phyloP scores from a whole-genome alignment of 441 rosid genomes.

The Flueggea neowawraea region DNA sequence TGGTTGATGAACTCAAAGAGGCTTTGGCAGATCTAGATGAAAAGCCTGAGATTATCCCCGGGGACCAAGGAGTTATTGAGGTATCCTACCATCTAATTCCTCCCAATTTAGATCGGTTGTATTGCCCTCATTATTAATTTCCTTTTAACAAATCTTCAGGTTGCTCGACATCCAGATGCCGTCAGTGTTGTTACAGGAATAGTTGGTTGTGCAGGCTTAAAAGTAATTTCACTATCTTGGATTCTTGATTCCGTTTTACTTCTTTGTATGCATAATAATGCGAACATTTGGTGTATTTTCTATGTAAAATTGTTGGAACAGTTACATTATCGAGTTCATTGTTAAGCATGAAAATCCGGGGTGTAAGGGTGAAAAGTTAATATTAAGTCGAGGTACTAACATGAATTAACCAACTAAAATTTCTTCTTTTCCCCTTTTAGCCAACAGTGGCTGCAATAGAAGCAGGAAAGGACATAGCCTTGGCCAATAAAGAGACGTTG shows the following conservation, averaged over 20 bases:
- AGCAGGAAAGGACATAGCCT: constrained; percentile 91
- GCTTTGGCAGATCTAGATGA: constrained; percentile 74
- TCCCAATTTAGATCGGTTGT: constrained; percentile 3
- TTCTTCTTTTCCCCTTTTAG: constrained; percentile 22
- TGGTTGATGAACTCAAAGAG: constrained; percentile 71
- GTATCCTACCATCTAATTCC: constrained; percentile 22
- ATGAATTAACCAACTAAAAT: background rate
- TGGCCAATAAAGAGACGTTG: constrained; percentile 96
- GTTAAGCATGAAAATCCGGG: background rate
- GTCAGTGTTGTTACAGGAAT: constrained; percentile 88
- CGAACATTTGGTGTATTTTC: background rate
- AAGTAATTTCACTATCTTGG: constrained; percentile 28
- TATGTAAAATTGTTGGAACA: too few species aligned
- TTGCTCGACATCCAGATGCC: constrained; percentile 92
- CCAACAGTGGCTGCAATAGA: constrained; percentile 98
- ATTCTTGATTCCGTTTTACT: background rate
- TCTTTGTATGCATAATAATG: constrained; percentile 1
- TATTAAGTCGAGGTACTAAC: background rate
- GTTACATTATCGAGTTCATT: background rate
- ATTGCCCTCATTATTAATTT: too few species aligned
- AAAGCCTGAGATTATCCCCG: constrained; percentile 86
- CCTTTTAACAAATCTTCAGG: constrained; percentile 28
- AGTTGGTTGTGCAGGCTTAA: constrained; percentile 95
- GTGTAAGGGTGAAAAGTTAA: too few species aligned
- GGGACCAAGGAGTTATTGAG: constrained; percentile 88